Conservation (phyloP, 306 rosid genomes). For the Glycine latifolia region DNA sequence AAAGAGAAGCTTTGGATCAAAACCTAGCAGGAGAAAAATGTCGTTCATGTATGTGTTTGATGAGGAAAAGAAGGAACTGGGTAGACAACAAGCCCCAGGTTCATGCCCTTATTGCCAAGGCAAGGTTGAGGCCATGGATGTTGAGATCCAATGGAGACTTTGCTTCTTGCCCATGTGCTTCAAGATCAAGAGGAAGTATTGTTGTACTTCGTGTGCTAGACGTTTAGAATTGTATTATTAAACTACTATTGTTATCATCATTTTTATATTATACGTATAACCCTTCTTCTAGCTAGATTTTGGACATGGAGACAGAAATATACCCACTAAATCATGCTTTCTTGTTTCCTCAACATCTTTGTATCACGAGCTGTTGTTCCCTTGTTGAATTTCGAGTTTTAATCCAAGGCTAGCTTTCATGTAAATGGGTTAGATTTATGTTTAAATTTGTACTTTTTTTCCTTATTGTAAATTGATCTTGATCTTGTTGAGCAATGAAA, state of each 20-base stretch:
- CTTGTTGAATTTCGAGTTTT: background rate
- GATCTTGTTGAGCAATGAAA: background rate
- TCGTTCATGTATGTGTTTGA: conserved; percentile 65
- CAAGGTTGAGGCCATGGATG: conserved; percentile 84
- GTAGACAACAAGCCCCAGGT: conserved; percentile 77
- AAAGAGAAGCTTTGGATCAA: background rate
- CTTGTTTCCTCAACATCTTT: background rate
- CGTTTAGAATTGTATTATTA: conserved; percentile 61
- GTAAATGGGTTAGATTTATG: conserved; percentile 13
- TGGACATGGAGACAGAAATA: background rate
- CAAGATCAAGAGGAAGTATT: conserved; percentile 74
- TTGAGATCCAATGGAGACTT: conserved; percentile 68
- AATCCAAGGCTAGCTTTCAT: background rate
- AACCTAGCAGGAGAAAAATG: conserved; percentile 57
- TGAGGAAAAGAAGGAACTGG: conserved; percentile 77
- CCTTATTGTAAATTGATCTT: background rate
- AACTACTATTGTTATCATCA: too few species aligned
- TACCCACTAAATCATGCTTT: background rate
- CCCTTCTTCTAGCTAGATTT: background rate
- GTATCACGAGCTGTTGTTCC: background rate
- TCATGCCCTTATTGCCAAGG: conserved; percentile 83
- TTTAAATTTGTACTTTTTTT: background rate
- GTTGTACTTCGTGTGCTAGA: conserved; percentile 71
- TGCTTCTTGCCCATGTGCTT: conserved; percentile 84
- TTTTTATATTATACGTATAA: background rate